Conservation (phyloP, 192 early-diverging fungal genomes). For the Podila epicladia region DNA sequence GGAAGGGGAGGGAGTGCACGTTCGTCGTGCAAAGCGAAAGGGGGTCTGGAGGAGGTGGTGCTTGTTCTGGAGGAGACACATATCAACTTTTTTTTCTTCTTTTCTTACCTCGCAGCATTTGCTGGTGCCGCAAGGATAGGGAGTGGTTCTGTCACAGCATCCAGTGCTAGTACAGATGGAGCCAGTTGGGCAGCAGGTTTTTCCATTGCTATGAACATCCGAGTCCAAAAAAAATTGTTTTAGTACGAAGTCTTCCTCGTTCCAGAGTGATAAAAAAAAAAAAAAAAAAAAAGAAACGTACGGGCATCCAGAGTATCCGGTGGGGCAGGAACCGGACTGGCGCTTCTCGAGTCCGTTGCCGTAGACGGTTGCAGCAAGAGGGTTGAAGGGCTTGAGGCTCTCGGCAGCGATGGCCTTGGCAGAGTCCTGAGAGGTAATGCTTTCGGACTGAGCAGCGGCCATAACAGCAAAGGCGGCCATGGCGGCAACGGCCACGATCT, state of each 20-base stretch:
- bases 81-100: too few relatives aligned
- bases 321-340: background rate
- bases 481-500: background rate
- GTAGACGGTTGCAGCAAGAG: background rate
- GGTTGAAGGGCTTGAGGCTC: background rate
- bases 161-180: background rate
- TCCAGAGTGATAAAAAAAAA: background rate
- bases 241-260: too few relatives aligned
- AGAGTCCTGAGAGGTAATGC: background rate
- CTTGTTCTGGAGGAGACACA: too few relatives aligned
- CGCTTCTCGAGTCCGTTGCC: background rate
- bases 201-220: background rate
- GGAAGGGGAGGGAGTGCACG: background rate
- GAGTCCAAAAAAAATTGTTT: too few relatives aligned
- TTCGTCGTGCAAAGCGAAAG: background rate
- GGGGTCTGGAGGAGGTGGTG: too few relatives aligned
- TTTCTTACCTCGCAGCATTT: background rate
- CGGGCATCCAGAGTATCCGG: background rate
- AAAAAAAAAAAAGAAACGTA: background rate
- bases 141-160: background rate
- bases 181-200: background rate
- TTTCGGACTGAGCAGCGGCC: background rate
- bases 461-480: conserved; percentile 1
- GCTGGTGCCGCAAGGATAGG: background rate
- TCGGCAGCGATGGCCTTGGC: background rate